Base-by-base conservation (phyloP, 1,139 yeast genomes). In the Geotrichum candidum region DNA sequence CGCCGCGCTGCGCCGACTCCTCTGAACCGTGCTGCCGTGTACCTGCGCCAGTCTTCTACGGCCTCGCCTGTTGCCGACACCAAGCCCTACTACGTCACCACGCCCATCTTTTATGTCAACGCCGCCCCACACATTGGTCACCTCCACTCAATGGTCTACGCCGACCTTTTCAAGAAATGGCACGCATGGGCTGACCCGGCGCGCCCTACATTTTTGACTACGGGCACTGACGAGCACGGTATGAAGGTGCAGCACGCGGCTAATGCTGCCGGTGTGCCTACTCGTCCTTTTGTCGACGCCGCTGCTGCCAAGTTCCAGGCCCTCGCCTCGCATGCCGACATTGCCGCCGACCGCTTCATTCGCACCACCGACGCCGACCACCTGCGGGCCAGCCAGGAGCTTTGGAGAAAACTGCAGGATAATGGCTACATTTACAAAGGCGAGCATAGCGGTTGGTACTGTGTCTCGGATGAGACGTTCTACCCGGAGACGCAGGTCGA, bases 211-310 rank as follows among this genome's bases (percentile, higher is more conserved):
- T 82, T 78, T 64, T 80, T 92, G 70, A 82, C 90, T 11, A 94
- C 99, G 0, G 99, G 99, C 0, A 92, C 98, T 0, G 99, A 94
- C 73, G 99, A 94, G 74, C 99, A 94, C 73, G 99, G 99, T 0
- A 77, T 91, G 65, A 94, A 94, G 77, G 92, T 94, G 50, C 96
- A 90, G 67, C 80, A 82, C 58, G 86, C 87, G 0, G 90, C 91
- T 0, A 86, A 86, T 1, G 82, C 81, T 62, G 81, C 80, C 25
- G 78, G 78, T 5, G 78, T 79, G 0, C 76, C 75, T 9, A 94
- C 97, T 0, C 80, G 86, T 68, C 72, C 72, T 56, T 87, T 92
- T 69, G 96, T 91, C 33, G 96, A 94, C 70, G 75, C 76, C 18
- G 83, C 90, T 4, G 83, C 91, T 1, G 72, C 76, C 11, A 84